A percentile compares a stretch with the other conserved stretches of the same genome.
Conservation (phyloP, 306 rosid species). For the Malus fusca region DNA sequence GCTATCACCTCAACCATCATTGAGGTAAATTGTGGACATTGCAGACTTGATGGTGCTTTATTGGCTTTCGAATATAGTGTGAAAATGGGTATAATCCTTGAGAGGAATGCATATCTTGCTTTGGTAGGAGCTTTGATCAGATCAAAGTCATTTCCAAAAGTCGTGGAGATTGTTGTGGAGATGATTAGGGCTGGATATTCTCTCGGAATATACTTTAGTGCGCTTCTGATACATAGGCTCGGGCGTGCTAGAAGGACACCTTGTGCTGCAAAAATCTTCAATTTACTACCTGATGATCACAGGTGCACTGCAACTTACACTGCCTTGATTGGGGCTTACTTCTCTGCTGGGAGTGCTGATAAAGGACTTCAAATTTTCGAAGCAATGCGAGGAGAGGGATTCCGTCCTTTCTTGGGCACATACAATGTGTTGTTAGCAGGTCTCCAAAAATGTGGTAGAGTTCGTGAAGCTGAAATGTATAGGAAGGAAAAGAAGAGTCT, state of each 20-base stretch:
- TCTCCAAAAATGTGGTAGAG: conserved; percentile 47
- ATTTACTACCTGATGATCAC: conserved; percentile 50
- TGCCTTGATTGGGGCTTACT: conserved; percentile 59
- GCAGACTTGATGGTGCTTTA: conserved; percentile 56
- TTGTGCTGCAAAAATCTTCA: conserved; percentile 48
- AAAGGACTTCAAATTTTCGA: conserved; percentile 50
- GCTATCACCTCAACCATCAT: conserved; percentile 47
- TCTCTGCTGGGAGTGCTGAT: conserved; percentile 49
- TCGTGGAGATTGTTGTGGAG: conserved; percentile 41
- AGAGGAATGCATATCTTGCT: conserved; percentile 50
- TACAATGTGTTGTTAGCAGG: conserved; percentile 50
- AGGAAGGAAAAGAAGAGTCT: conserved; percentile 57
- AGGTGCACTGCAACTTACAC: conserved; percentile 71
- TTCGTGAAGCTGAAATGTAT: conserved; percentile 44
- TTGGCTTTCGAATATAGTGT: conserved; percentile 52
- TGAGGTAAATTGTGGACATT: conserved; percentile 37
- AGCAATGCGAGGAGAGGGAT: conserved; percentile 44
- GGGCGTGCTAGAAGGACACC: conserved; percentile 53
- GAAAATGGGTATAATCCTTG: conserved; percentile 33
- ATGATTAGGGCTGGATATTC: conserved; percentile 59
- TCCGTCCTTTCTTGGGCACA: conserved; percentile 55
- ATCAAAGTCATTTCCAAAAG: conserved; percentile 36
- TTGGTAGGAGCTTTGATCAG: conserved; percentile 56
- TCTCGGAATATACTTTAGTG: conserved; percentile 55
- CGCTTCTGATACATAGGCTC: conserved; percentile 47